Evolutionary conservation across 768 basidiomycete species (phyloP).

Genomic region (Serpula lacrymans): DNA sequence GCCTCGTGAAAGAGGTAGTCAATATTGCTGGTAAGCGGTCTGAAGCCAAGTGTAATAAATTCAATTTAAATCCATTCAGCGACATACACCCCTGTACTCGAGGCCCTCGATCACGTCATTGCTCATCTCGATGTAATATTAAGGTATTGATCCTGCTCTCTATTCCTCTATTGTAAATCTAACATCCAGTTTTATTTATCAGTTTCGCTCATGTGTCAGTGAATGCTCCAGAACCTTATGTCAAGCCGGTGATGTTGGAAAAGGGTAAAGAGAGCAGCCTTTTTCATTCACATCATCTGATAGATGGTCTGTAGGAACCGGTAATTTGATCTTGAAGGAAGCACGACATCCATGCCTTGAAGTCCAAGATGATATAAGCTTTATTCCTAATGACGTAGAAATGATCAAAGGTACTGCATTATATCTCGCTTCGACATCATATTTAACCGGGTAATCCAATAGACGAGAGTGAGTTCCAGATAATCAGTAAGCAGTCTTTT

Average conservation of each 20-base stretch:
- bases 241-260: slow-evolving; percentile 77
- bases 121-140: slow-evolving; percentile 91
- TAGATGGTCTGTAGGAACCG: slow-evolving; percentile 52
- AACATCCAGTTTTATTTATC: not conserved
- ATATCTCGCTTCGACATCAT: not conserved
- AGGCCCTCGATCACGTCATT: slow-evolving; percentile 75
- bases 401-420: slow-evolving; percentile 74
- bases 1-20: slow-evolving; percentile 89
- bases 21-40: too few relatives aligned
- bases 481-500: slow-evolving; percentile 64
- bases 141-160: slow-evolving; percentile 52
- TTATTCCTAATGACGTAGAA: slow-evolving; percentile 94
- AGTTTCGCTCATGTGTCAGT: slow-evolving; percentile 92
- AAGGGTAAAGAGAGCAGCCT: slow-evolving; percentile 49
- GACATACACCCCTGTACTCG: slow-evolving; percentile 87
- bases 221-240: slow-evolving; percentile 82
- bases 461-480: slow-evolving; percentile 90
- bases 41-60: slow-evolving; percentile 63
- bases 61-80: slow-evolving; percentile 42
- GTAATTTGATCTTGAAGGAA: slow-evolving; percentile 75
- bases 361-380: slow-evolving; percentile 91
- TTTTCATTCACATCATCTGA: slow-evolving; percentile 8
- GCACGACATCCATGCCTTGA: slow-evolving; percentile 96
- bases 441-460: too few relatives aligned
- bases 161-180: not conserved